These are phyloP conservation scores for Fusarium circinatum DNA, from an alignment of 2,329 filamentous ascomycete genomes.

Conservation along the genomic window DNA sequence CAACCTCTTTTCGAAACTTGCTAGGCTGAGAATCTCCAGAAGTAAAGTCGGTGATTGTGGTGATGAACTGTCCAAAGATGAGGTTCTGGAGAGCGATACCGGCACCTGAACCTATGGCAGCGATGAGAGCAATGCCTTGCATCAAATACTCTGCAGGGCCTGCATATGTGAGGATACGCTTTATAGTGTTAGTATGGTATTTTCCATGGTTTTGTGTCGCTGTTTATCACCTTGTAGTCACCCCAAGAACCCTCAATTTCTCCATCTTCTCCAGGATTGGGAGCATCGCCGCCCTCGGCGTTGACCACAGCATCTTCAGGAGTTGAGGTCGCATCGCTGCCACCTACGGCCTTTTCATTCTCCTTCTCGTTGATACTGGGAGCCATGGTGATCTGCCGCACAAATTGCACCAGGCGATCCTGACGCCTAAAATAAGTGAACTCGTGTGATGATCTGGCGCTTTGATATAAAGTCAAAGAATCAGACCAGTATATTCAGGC, in stretches of 20 bases:
- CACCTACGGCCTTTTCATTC: constrained; percentile 19
- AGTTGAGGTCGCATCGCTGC: constrained; percentile 2
- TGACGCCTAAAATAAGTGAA: background rate
- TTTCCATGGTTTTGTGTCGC: background rate
- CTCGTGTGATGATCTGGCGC: background rate
- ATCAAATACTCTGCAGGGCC: constrained; percentile 43
- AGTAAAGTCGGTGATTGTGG: constrained; percentile 49
- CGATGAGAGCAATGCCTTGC: constrained; percentile 44
- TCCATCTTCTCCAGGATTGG: constrained; percentile 12
- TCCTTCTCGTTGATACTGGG: constrained; percentile 27
- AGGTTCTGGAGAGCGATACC: constrained; percentile 52
- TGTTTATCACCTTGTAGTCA: constrained; percentile 35
- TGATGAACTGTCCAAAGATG: constrained; percentile 53
- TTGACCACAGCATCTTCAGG: constrained; percentile 15
- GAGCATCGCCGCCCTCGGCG: constrained; percentile 3
- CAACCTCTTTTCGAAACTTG: constrained; percentile 46
- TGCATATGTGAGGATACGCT: constrained; percentile 49
- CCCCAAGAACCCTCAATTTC: constrained; percentile 34
- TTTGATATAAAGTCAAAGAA: background rate
- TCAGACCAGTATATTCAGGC: constrained; percentile 9
- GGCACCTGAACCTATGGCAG: constrained; percentile 51
- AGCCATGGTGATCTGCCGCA: constrained; percentile 15
- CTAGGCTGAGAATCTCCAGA: constrained; percentile 38
- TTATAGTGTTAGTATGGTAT: constrained; percentile 6
- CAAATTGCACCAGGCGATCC: background rate